Percentiles rank a stretch among this genome's conserved stretches.
phyloP scores from a whole-genome alignment of 257 asterid species.

The Striga asiatica region DNA sequence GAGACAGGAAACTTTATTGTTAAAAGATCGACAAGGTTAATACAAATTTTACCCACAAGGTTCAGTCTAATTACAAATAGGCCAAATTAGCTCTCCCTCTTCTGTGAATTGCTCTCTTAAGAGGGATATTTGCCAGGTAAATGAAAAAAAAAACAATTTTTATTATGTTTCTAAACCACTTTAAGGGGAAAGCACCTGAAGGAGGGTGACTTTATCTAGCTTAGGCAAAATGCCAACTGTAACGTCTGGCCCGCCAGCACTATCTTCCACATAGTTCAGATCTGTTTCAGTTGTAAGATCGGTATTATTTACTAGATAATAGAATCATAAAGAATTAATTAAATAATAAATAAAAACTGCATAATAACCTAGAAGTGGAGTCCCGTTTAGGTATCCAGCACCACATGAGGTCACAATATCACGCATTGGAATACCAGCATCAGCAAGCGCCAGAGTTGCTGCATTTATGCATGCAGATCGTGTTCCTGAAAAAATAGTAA shows the following conservation, averaged over 20 bases:
- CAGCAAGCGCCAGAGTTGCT: slow-evolving; percentile 93
- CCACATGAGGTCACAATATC: slow-evolving; percentile 93
- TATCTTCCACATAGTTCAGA: slow-evolving; percentile 84
- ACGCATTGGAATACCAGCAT: slow-evolving; percentile 96
- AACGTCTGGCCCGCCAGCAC: slow-evolving; percentile 98
- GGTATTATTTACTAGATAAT: background rate
- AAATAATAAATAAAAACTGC: background rate
- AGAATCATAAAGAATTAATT: background rate
- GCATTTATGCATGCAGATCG: slow-evolving; percentile 99
- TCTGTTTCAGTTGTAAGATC: slow-evolving; percentile 32
- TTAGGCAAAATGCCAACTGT: slow-evolving; percentile 87
- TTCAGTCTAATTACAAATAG: background rate
- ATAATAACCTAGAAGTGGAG: slow-evolving; percentile 71
- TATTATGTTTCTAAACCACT: background rate
- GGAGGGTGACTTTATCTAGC: slow-evolving; percentile 87
- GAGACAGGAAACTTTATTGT: too few relatives aligned
- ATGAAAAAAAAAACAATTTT: too few relatives aligned
- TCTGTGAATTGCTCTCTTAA: too few relatives aligned
- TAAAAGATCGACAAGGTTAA: too few relatives aligned
- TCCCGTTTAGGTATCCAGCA: slow-evolving; percentile 73
- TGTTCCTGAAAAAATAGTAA: slow-evolving; percentile 46
- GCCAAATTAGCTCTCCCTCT: too few relatives aligned
- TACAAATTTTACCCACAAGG: background rate
- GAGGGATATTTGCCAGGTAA: too few relatives aligned
- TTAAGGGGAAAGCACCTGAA: slow-evolving; percentile 55